A percentile compares a stretch with the other conserved stretches of the same genome.
Evolutionary conservation across 179 eudicot species (phyloP).

Genomic region (Beta macrorhiza): DNA sequence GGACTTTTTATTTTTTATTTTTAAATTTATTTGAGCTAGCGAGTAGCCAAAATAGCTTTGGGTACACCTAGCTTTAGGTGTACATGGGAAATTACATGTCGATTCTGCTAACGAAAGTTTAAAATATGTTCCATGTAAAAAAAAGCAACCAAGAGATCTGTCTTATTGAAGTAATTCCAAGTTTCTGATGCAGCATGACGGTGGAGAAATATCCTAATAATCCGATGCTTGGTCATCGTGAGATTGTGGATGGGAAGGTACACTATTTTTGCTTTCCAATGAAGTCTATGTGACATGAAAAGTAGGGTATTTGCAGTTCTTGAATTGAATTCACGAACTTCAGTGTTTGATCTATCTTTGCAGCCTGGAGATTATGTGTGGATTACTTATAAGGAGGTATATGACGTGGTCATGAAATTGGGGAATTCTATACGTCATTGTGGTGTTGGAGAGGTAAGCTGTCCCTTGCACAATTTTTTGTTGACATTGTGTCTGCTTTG

Average conservation of each 20-base stretch:
- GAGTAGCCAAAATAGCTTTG: no score
- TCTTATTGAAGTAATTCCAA: neutral
- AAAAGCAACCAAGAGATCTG: neutral
- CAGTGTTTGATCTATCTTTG: slow-evolving; percentile 27
- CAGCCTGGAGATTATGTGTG: slow-evolving; percentile 82
- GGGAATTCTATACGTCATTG: slow-evolving; percentile 76
- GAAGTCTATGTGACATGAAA: neutral
- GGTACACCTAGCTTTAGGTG: no score
- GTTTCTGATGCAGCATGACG: slow-evolving; percentile 54
- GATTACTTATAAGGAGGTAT: slow-evolving; percentile 82
- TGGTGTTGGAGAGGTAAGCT: slow-evolving; percentile 67
- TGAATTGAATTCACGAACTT: neutral
- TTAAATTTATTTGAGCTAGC: no score
- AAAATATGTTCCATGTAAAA: neutral
- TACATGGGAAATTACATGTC: no score
- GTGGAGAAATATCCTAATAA: slow-evolving; percentile 73
- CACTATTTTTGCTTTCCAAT: neutral
- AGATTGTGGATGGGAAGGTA: slow-evolving; percentile 85
- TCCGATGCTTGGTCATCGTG: slow-evolving; percentile 82
- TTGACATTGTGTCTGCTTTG: neutral
- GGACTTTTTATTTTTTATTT: no score
- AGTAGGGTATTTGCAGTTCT: neutral
- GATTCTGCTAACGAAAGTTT: neutral
- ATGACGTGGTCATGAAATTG: slow-evolving; percentile 60
- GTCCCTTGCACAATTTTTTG: slow-evolving; percentile 9